phyloP scores from a whole-genome alignment of 1,284 basidiomycete species.

The Papiliotrema fonsecae region DNA sequence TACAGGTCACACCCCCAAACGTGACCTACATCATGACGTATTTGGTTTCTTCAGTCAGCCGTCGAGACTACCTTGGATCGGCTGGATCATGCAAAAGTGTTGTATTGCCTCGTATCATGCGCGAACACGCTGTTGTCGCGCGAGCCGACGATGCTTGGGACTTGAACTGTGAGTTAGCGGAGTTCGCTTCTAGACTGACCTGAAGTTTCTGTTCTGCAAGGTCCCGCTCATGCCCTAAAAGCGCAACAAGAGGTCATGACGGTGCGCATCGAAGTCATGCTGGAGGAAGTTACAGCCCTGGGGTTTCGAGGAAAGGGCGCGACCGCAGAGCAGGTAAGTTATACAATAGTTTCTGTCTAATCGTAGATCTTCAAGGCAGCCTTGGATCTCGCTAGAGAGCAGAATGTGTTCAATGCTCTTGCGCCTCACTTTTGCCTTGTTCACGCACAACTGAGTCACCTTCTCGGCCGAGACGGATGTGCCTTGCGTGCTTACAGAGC shows the following conservation, averaged over 20 bases:
- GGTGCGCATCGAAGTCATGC: conserved; percentile 31
- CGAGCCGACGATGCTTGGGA: conserved; percentile 39
- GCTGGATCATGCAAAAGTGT: conserved; percentile 21
- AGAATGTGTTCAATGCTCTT: conserved; percentile 20
- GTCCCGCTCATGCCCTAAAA: conserved; percentile 14
- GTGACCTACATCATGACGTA: conserved; percentile 31
- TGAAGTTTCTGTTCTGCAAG: conserved; percentile 26
- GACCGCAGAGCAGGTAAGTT: conserved; percentile 23
- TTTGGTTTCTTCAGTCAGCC: conserved; percentile 23
- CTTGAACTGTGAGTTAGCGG: conserved; percentile 28
- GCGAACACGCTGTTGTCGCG: conserved; percentile 19
- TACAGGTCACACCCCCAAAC: conserved; percentile 38
- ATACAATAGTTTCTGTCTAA: neutral
- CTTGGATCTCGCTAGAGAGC: conserved; percentile 12
- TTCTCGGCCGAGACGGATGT: conserved; percentile 18
- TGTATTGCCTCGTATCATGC: conserved; percentile 18
- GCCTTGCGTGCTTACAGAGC: conserved; percentile 33
- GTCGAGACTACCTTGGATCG: conserved; percentile 28
- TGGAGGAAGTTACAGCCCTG: conserved; percentile 34
- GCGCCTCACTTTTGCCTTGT: conserved; percentile 33
- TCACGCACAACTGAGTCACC: conserved; percentile 33
- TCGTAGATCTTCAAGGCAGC: conserved; percentile 16
- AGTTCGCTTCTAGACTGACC: neutral
- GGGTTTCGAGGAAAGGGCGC: conserved; percentile 26
- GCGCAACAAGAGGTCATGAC: conserved; percentile 16